These are phyloP conservation scores for Blastocystis sp. DNA, from an alignment of 352 stramenopile genomes.

Conservation along the genomic window DNA sequence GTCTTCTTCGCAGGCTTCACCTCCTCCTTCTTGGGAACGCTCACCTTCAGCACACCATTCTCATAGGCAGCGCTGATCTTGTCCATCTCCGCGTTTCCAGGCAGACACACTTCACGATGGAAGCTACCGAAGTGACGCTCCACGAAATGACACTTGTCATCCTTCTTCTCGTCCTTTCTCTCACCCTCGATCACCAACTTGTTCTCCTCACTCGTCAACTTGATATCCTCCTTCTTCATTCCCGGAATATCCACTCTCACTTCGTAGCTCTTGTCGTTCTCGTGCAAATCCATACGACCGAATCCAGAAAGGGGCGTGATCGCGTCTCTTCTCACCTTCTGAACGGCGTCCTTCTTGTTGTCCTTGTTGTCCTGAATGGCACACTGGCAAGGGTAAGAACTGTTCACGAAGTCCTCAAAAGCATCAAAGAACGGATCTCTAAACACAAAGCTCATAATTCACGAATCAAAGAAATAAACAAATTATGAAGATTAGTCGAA, in stretches of 20 bases:
- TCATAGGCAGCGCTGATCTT: slow-evolving; percentile 71
- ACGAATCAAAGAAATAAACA: no score
- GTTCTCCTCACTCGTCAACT: slow-evolving; percentile 72
- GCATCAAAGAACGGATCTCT: slow-evolving; percentile 18
- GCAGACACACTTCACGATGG: slow-evolving; percentile 73
- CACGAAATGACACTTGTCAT: slow-evolving; percentile 74
- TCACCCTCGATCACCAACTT: slow-evolving; percentile 73
- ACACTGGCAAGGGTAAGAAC: neutral
- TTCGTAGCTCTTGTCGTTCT: slow-evolving; percentile 74
- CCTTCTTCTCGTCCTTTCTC: slow-evolving; percentile 74
- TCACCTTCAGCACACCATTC: slow-evolving; percentile 75
- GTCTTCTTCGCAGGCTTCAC: slow-evolving; percentile 41
- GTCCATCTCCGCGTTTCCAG: slow-evolving; percentile 72
- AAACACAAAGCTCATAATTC: slow-evolving; percentile 18
- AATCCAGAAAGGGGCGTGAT: slow-evolving; percentile 35
- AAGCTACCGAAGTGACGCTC: slow-evolving; percentile 72
- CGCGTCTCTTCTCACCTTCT: neutral
- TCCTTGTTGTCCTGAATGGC: neutral
- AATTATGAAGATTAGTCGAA: no score
- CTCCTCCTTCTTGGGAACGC: slow-evolving; percentile 72
- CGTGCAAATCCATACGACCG: slow-evolving; percentile 74
- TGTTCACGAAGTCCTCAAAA: slow-evolving; percentile 1
- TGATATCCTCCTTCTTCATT: slow-evolving; percentile 74
- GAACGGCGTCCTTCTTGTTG: no score
- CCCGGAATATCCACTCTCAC: slow-evolving; percentile 74